Base-by-base conservation (phyloP, 179 eudicot genomes). In the Nepenthes alata region DNA sequence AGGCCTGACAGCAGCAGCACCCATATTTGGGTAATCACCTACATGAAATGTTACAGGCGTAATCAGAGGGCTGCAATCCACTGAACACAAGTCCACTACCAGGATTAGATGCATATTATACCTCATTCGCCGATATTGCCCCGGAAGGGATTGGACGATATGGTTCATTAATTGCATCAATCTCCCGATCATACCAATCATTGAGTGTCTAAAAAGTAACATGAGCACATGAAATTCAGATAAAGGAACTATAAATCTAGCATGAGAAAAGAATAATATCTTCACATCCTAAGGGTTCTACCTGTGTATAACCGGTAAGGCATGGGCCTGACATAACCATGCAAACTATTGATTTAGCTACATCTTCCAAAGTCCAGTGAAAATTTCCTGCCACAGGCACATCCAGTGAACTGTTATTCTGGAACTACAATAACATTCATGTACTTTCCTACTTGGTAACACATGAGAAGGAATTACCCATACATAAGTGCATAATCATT, bases 131-230 rank as follows among this genome's bases (percentile, higher is more conserved):
- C 34, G 85, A 72, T 72, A 93, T 86, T 59, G 83, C 98, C 53
- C 98, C 98, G 12, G 96, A 93, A 44, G 98, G 98, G 67, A 93
- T 93, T 47, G 96, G 96, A 66, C 96, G 96, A 66, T 93, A 93
- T 58, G 98, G 98, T 79, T 93, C 96, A 70, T 93, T 93, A 63
- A 89, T 93, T 52, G 98, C 98, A 81, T 89, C 96, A 67, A 93
- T 89, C 12, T 89, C 96, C 75, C 95, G 85, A 66, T 93, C 98
- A 68, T 89, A 93, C 98, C 98, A 91, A 75, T 91, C 98, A 80
- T 93, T 93, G 58, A 89, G 66, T 7, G 98, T 89, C 98, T 93
- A 68, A 8, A 74, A 64, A 67, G 59, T 8, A 15, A 54, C 52
- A n/a, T 34, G 36, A 57, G 25, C 11, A 65, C 49, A 66, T 65